Evolutionary conservation across 768 basidiomycete genomes (phyloP).

Genomic region (Russula lepida): DNA sequence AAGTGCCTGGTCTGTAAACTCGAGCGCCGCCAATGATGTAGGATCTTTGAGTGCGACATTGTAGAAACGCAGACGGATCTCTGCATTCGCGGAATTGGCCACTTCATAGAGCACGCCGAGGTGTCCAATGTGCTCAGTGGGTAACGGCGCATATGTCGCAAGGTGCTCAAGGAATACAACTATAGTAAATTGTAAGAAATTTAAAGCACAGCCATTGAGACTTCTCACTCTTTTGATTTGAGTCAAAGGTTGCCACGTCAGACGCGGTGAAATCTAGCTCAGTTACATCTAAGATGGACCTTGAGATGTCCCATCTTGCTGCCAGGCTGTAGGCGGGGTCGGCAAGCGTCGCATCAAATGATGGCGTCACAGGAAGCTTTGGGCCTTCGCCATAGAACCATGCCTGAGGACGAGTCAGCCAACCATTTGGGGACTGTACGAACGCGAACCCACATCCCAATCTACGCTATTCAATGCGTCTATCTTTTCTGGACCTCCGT

Average conservation of each 20-base stretch:
- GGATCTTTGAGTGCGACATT: conserved; percentile 53
- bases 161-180: conserved; percentile 83
- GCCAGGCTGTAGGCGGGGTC: conserved; percentile 65
- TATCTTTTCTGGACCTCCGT: conserved; percentile 54
- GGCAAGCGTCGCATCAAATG: conserved; percentile 69
- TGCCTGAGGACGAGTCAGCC: conserved; percentile 33
- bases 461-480: conserved; percentile 59
- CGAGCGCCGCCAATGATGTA: conserved; percentile 37
- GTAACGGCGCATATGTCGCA: conserved; percentile 52
- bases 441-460: conserved; percentile 56
- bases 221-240: conserved; percentile 64
- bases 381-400: conserved; percentile 81
- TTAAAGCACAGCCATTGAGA: background rate
- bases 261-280: conserved; percentile 45
- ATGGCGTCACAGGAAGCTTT: conserved; percentile 61
- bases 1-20: conserved; percentile 45
- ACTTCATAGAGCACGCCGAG: conserved; percentile 48
- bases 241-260: conserved; percentile 58
- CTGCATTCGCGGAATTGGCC: conserved; percentile 58
- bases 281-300: conserved; percentile 36
- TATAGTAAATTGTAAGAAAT: conserved; percentile 24
- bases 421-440: background rate
- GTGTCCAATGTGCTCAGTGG: conserved; percentile 46
- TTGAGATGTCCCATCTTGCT: conserved; percentile 60
- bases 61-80: conserved; percentile 75